Evolutionary conservation across 768 basidiomycete species (phyloP), one percentile per base, ranked within the genome.

Genomic region (Mycena indigotica): DNA sequence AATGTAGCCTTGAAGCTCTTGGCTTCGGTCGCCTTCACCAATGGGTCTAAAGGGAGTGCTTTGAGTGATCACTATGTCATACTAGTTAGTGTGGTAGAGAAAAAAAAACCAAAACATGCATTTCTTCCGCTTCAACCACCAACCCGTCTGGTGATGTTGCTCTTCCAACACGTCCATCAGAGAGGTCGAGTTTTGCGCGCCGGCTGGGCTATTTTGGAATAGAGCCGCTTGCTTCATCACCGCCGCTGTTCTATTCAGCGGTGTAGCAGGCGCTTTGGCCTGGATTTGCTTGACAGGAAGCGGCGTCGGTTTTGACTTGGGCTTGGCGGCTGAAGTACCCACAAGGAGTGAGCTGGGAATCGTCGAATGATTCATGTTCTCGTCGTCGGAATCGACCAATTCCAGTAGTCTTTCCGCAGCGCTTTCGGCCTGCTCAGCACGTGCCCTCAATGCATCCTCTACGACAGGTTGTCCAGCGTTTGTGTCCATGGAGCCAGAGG

Each of bases 391-490:
- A 60, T 93, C 91, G 13, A 91, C 88, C 16, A 96, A 80, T 70
- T 97, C 95, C 35, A 96, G 70, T 25, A 98, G 73, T 49, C 92
- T 83, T 69, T 93, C 88, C 0, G 95, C 95, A 6, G 94, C 91
- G 67, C 92, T 94, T 69, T 95, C 92, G 0, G 95, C 95, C 69
- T 97, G 95, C 64, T 91, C 91, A 1, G 95, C 95, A 52, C 91
- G 84, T 2, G 91, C 91, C 41, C 87, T 83, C 64, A 96, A 71
- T 28, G 88, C 93, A 67, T 96, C 95, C 66, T 95, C 94, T 3
- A 95, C 81, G 13, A 85, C 77, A 63, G 80, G 69, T 62, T 78
- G 76, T 61, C 81, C 74, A 54, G 68, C 58, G 58, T 57, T 50
- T 69, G 69, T 75, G 17, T 72, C 68, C 30, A 77, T 61, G 2